Conservation (phyloP, 495 filamentous ascomycete genomes). For the Penicillium salamii region DNA sequence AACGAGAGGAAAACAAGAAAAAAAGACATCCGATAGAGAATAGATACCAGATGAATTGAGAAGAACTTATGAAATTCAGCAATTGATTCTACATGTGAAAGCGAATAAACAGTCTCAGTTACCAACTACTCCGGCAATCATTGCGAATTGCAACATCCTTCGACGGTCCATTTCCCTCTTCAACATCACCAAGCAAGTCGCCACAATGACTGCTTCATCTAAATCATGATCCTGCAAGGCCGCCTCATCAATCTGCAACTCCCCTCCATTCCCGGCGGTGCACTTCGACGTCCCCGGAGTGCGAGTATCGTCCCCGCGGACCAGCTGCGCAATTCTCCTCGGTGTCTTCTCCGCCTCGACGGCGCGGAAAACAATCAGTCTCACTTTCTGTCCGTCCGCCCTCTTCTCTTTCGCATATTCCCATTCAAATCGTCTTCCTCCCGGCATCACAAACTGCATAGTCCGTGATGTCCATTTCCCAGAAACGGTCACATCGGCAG, state of each 20-base stretch:
- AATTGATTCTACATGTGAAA: not conserved
- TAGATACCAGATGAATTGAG: not conserved
- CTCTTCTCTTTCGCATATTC: conserved; percentile 39
- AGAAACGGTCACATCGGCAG: conserved; percentile 8
- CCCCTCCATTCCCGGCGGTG: conserved; percentile 52
- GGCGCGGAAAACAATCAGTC: conserved; percentile 33
- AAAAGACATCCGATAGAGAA: conserved; percentile 6
- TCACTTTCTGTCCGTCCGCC: conserved; percentile 26
- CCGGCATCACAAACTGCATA: conserved; percentile 31
- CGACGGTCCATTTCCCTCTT: conserved; percentile 58
- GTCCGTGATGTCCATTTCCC: conserved; percentile 36
- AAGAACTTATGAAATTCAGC: not conserved
- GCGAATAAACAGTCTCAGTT: conserved; percentile 1
- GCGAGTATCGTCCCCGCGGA: conserved; percentile 40
- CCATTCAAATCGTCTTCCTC: conserved; percentile 47
- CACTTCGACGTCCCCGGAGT: conserved; percentile 37
- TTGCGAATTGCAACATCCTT: conserved; percentile 41
- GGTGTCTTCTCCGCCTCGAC: not conserved
- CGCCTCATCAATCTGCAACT: conserved; percentile 41
- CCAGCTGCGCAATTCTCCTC: conserved; percentile 39
- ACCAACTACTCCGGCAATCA: conserved; percentile 33
- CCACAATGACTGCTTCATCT: conserved; percentile 45
- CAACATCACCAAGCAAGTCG: conserved; percentile 53
- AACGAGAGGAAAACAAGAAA: no score
- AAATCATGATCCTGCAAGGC: conserved; percentile 20